Evolutionary conservation across 2,329 filamentous ascomycete genomes (phyloP), one percentile per base, ranked within the genome.

Genomic region (Penicillium decumbens): DNA sequence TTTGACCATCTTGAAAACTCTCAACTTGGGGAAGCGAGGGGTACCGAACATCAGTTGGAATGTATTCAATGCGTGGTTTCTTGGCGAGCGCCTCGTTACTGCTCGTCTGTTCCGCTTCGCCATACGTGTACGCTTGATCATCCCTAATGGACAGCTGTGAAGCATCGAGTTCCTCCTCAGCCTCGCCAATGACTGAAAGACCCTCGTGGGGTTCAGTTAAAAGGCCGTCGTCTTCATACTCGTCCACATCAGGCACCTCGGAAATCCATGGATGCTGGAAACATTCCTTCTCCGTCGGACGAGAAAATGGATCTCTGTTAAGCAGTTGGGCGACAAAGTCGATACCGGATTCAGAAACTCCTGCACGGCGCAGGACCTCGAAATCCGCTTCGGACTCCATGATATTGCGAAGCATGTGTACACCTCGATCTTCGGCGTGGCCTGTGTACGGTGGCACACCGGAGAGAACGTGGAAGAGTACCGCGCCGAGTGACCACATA

Each of bases 401-500:
- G 65, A 97, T 93, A 56, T 83, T 87, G 37, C 68, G 68, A 41
- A 95, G 80, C 71, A 97, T 84, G 59, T 88, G 86, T 3, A 84
- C 83, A 53, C 92, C 88, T 55, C 83, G 85, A 43, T 86, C 83
- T 58, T 89, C 88, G 25, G 80, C 83, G 55, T 84, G 82, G 13
- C 88, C 90, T 25, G 85, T 85, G 66, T 89, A 97, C 0, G 93
- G 92, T 25, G 92, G 87, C 27, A 79, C 78, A 9, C 82, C 83
- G 4, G 86, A 90, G n/a, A 98, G 75, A 6, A 89, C 78, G 63
- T 88, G 93, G 73, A 90, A 98, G 5, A 97, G 72, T 1, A 98
- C 93, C 12, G 91, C 93, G 13, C 89, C 93, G 41, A 95, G 82
- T 0, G 93, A 97, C 92, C 93, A 98, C 54, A 96, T 88, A 65